Evolutionary conservation across 192 early-diverging fungal species (phyloP).

Genomic region (Allomyces macrogynus): DNA sequence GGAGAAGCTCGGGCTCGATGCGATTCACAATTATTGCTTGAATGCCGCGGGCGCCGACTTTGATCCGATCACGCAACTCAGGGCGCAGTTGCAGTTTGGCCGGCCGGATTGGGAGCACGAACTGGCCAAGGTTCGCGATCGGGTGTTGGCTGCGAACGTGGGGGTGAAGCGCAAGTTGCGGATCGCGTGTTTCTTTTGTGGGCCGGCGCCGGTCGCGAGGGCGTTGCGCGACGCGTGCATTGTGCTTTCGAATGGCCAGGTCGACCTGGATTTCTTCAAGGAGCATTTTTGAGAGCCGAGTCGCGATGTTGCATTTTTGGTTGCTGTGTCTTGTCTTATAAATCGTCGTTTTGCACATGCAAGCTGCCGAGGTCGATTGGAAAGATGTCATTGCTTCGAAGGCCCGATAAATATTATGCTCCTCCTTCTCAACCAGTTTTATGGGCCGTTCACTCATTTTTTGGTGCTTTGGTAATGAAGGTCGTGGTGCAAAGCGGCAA

Average conservation of each 20-base stretch:
- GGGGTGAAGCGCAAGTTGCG: conserved; percentile 19
- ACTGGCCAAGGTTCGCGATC: conserved; percentile 18
- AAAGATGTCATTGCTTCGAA: too few species aligned
- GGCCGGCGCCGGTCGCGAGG: conserved; percentile 14
- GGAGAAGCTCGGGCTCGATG: conserved; percentile 35
- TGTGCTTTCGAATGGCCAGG: not conserved
- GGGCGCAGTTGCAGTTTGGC: conserved; percentile 20
- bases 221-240: not conserved
- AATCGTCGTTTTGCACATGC: too few species aligned
- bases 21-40: conserved; percentile 38
- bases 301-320: too few species aligned
- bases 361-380: too few species aligned
- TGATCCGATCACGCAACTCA: conserved; percentile 25
- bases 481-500: too few species aligned
- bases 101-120: conserved; percentile 24
- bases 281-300: not conserved
- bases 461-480: too few species aligned
- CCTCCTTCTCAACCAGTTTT: too few species aligned
- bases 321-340: too few species aligned
- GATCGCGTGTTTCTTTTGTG: conserved; percentile 37
- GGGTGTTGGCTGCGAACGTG: conserved; percentile 34
- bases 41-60: conserved; percentile 23
- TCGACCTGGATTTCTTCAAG: not conserved
- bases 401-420: too few species aligned
- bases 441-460: too few species aligned